A percentile compares a stretch with the other conserved stretches of the same genome.
Evolutionary conservation across 2,329 filamentous ascomycete genomes (phyloP).

Genomic region (Arthrobotrys megalospora): DNA sequence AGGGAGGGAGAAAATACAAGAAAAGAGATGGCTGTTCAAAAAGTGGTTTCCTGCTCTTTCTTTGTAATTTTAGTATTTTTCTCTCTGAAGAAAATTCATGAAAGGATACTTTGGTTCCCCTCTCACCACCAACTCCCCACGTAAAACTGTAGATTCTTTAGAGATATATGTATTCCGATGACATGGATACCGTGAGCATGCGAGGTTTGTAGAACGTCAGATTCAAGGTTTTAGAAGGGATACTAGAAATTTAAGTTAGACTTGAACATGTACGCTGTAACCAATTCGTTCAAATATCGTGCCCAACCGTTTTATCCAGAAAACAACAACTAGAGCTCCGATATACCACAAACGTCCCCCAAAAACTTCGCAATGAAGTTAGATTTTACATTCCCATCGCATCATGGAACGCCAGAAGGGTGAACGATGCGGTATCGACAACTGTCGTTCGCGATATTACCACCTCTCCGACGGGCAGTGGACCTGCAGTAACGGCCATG

Average conservation of each 20-base stretch:
- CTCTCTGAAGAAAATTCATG: constrained; percentile 33
- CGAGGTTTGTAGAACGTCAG: too few relatives aligned
- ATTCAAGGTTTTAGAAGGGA: too few relatives aligned
- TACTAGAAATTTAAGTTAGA: too few relatives aligned
- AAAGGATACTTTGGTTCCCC: constrained; percentile 35
- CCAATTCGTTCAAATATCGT: not conserved
- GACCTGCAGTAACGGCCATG: constrained; percentile 85
- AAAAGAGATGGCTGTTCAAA: constrained; percentile 18
- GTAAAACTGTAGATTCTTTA: not conserved
- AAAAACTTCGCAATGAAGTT: constrained; percentile 35
- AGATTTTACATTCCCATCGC: not conserved
- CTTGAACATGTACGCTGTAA: not conserved
- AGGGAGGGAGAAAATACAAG: not conserved
- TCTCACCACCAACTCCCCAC: not conserved
- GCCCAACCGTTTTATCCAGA: not conserved
- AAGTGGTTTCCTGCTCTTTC: constrained; percentile 34
- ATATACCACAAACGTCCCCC: not conserved
- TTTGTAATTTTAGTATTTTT: constrained; percentile 25
- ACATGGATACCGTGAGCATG: not conserved
- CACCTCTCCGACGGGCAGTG: constrained; percentile 82
- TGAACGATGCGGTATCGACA: constrained; percentile 67
- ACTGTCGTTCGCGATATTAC: constrained; percentile 80
- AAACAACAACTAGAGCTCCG: not conserved
- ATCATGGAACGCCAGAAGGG: constrained; percentile 65
- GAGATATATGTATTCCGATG: not conserved